Percentiles rank a stretch among this genome's conserved stretches.
Conservation (phyloP, 129 eudicot species). For the Silybum marianum region DNA sequence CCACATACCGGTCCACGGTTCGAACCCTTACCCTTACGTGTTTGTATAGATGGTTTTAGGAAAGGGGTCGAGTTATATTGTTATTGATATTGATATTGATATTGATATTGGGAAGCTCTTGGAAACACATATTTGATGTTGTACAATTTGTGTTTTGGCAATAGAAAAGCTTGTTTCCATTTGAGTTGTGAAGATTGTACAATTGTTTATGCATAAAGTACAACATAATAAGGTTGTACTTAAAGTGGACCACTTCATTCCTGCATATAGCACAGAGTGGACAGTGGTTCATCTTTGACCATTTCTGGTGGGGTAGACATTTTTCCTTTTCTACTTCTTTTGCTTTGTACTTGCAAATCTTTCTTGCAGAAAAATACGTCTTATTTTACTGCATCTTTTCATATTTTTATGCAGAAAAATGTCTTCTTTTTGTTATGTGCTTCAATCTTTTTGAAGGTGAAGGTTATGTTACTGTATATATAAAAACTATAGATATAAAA, state of each 20-base stretch:
- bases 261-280: neutral
- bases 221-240: conserved; percentile 22
- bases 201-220: conserved; percentile 18
- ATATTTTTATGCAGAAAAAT: neutral
- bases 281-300: conserved; percentile 22
- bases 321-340: neutral
- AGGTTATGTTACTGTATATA: too few relatives aligned
- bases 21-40: conserved; percentile 5
- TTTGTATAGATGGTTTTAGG: conserved; percentile 39
- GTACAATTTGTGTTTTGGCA: neutral
- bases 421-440: neutral
- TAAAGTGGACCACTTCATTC: conserved; percentile 20
- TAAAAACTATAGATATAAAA: too few relatives aligned
- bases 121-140: conserved; percentile 21
- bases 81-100: neutral
- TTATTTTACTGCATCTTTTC: neutral
- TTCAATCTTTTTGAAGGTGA: too few relatives aligned
- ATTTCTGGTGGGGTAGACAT: neutral
- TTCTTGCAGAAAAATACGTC: neutral
- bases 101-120: conserved; percentile 7
- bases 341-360: conserved; percentile 3
- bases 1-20: neutral
- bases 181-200: conserved; percentile 12
- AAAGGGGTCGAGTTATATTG: conserved; percentile 13
- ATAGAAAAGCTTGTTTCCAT: neutral